These are phyloP conservation scores for Sphagnum contortum DNA, from an alignment of 225 moss, liverwort and hornwort species.

Conservation along the genomic window DNA sequence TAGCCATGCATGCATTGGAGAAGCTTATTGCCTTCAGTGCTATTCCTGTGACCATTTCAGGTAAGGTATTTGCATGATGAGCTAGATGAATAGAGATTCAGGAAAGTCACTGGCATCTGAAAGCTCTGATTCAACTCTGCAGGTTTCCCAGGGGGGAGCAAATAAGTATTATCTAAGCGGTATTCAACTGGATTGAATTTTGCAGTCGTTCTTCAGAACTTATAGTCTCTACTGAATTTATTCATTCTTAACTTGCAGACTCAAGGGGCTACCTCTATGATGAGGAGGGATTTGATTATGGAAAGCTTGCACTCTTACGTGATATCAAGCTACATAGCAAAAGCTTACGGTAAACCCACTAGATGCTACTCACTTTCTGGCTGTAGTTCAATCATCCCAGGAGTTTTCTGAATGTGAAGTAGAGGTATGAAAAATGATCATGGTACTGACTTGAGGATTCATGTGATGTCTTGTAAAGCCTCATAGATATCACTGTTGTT, in stretches of 20 bases:
- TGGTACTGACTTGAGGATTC: too few relatives aligned
- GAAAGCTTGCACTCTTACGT: conserved; percentile 37
- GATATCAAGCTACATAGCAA: conserved; percentile 42
- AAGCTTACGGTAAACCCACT: conserved; percentile 23
- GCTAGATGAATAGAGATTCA: background rate
- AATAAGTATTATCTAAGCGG: background rate
- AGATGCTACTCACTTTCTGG: too few relatives aligned
- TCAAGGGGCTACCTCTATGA: conserved; percentile 52
- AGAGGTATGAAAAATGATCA: too few relatives aligned
- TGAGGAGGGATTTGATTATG: conserved; percentile 54
- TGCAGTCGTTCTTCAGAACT: background rate
- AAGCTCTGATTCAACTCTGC: too few relatives aligned
- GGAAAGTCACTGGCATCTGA: background rate
- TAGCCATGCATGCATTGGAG: conserved; percentile 50
- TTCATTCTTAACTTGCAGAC: conserved; percentile 17
- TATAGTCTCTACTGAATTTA: too few relatives aligned
- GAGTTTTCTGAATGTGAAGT: too few relatives aligned
- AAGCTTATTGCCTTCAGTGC: conserved; percentile 44
- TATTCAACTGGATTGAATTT: background rate
- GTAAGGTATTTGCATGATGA: background rate
- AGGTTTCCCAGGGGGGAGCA: too few relatives aligned
- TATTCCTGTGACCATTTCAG: conserved; percentile 7
- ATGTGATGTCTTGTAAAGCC: too few relatives aligned
- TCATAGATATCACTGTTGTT: too few relatives aligned
- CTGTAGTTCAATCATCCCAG: too few relatives aligned